Evolutionary conservation across 139 green algal species (phyloP).

Genomic region (Eudorina sp.): DNA sequence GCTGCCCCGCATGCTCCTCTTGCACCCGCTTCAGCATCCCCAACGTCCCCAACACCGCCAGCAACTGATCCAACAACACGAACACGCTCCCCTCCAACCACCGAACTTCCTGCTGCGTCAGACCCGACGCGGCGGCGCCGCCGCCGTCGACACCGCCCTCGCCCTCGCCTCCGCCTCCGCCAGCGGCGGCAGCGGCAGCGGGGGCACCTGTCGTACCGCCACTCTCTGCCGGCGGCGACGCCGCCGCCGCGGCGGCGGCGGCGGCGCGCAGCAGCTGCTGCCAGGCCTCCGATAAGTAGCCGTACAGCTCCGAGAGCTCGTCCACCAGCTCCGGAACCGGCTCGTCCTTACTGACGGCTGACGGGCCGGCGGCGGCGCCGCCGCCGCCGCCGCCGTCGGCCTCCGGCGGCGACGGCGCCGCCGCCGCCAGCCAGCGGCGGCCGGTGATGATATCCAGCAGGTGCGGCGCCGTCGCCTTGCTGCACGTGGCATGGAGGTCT

Average conservation of each 20-base stretch:
- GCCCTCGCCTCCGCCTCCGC: not conserved
- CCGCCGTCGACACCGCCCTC: not conserved
- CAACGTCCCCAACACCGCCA: not conserved
- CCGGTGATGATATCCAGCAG: conserved; percentile 11
- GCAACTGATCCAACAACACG: conserved; percentile 26
- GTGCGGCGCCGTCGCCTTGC: conserved; percentile 10
- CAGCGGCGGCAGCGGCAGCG: not conserved
- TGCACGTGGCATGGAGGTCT: not conserved
- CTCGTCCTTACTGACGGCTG: conserved; percentile 1
- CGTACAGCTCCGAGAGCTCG: conserved; percentile 1
- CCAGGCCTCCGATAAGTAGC: conserved; percentile 14
- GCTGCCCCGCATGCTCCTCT: not conserved
- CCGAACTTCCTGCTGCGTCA: conserved; percentile 12
- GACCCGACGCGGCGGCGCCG: not conserved
- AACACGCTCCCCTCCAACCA: conserved; percentile 40
- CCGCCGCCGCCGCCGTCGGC: not conserved
- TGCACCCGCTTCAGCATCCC: conserved; percentile 3
- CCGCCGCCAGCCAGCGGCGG: not conserved
- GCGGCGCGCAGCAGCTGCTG: not conserved
- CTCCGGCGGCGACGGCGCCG: not conserved
- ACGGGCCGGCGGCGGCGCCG: not conserved
- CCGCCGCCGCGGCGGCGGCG: not conserved
- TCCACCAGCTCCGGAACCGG: not conserved
- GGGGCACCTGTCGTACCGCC: too few relatives aligned
- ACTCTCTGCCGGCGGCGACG: not conserved